These are phyloP conservation scores for Phoma herbarum DNA, from an alignment of 2,329 filamentous ascomycete genomes.

Conservation along the genomic window DNA sequence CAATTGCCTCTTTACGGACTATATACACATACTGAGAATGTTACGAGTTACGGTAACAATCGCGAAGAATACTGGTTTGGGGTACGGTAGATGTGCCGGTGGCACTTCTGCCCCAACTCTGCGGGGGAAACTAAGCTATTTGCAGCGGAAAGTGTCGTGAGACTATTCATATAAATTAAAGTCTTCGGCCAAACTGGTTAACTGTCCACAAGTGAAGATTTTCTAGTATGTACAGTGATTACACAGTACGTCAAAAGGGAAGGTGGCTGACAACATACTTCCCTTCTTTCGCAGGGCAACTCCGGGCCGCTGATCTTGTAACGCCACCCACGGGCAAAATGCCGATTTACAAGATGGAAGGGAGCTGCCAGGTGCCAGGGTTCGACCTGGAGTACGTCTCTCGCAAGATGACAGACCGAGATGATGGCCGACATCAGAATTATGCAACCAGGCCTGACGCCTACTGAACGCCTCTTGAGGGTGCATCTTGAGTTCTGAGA, in stretches of 20 bases:
- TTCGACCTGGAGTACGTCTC: neutral
- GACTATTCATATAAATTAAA: neutral
- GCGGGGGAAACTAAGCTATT: neutral
- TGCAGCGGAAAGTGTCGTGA: neutral
- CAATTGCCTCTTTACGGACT: neutral
- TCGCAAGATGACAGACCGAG: neutral
- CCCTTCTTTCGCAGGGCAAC: neutral
- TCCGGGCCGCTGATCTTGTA: too few relatives aligned
- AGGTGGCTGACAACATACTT: neutral
- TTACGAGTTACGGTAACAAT: too few relatives aligned
- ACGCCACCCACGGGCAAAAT: too few relatives aligned
- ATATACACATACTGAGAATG: neutral
- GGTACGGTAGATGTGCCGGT: neutral
- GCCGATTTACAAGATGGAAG: too few relatives aligned
- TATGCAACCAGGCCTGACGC: neutral
- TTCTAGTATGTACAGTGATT: neutral
- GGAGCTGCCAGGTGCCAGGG: too few relatives aligned
- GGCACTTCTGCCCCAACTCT: neutral
- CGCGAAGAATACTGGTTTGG: neutral
- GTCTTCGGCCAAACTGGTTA: neutral
- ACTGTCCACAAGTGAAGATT: neutral
- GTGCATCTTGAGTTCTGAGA: too few relatives aligned
- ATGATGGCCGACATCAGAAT: neutral
- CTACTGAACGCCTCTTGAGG: neutral
- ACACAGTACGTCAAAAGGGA: neutral